Evolutionary conservation across 495 filamentous ascomycete species (phyloP).

Genomic region (Penicillium crystallinum): DNA sequence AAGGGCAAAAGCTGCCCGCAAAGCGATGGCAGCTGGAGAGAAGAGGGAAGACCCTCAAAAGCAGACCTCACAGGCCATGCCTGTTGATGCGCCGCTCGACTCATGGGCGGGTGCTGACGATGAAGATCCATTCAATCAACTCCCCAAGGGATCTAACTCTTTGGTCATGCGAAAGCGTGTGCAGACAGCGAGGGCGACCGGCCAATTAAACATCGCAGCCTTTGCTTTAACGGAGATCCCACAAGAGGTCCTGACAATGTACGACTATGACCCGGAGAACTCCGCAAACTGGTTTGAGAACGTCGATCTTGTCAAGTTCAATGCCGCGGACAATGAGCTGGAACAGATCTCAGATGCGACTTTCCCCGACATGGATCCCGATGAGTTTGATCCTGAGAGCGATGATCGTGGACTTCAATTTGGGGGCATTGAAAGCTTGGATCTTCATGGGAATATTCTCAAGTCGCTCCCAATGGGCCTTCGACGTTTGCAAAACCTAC

Average conservation of each 20-base stretch:
- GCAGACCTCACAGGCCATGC: conserved; percentile 12
- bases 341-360: conserved; percentile 62
- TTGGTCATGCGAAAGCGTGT: conserved; percentile 68
- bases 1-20: conserved; percentile 82
- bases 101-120: conserved; percentile 41
- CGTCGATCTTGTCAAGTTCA: conserved; percentile 83
- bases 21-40: conserved; percentile 47
- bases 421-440: conserved; percentile 73
- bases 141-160: conserved; percentile 55
- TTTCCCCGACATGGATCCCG: conserved; percentile 67
- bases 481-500: conserved; percentile 64
- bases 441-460: conserved; percentile 81
- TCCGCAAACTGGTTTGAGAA: conserved; percentile 78
- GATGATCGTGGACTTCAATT: conserved; percentile 69
- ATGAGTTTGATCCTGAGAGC: conserved; percentile 53
- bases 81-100: conserved; percentile 27
- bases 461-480: conserved; percentile 67
- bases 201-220: conserved; percentile 83
- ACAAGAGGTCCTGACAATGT: conserved; percentile 84
- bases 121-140: conserved; percentile 65
- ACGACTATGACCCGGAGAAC: conserved; percentile 60
- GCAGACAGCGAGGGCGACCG: conserved; percentile 68
- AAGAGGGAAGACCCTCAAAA: conserved; percentile 7
- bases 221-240: conserved; percentile 79
- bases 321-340: conserved; percentile 90